Base-by-base conservation (phyloP, 2,329 filamentous ascomycete species). In the Verticillium tricorpus region DNA sequence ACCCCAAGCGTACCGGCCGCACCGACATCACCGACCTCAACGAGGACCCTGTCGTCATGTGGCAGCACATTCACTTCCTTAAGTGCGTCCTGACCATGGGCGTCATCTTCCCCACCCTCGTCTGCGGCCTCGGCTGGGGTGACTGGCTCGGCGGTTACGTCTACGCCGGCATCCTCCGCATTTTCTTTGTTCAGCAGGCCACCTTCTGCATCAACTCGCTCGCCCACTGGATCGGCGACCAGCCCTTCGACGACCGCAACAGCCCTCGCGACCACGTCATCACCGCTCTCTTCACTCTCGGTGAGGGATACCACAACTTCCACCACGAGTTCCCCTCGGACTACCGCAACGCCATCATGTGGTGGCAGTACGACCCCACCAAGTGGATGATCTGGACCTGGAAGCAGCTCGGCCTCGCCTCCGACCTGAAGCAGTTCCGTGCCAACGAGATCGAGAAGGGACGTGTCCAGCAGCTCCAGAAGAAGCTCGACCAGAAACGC, bases 291-390 rank as follows among this genome's bases (percentile, higher is more conserved):
- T 88, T 92, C 69, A 96, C 92, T 54, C 88, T 96, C 25, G 92
- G 92, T 57, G 92, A 93, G 78, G 92, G 92, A 34, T 96, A 96
- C 81, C 92, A 96, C 85, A 96, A 96, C 84, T 96, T 96, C 85
- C 92, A 96, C 80, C 92, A 96, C 83, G 92, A 96, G 77, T 96
- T 96, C 79, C 92, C 92, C 60, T 94, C 91, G 12, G 92, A 96
- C 77, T 96, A 95, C 86, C 91, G 92, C 74, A 96, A 96, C 74
- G 92, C 91, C 65, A 94, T 95, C 69, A 83, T 92, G 77, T 96
- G 92, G 91, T 89, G 88, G 80, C 92, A 96, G 79, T 96, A 96
- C 72, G 56, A 96, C 75, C 92, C 92, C 56, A 96, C 92, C 75
- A 96, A 96, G 82, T 95, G 92, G 91, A 84, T 80, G 73, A 96